Evolutionary conservation across 495 filamentous ascomycete species (phyloP).

Genomic region (Aspergillus cavernicola): DNA sequence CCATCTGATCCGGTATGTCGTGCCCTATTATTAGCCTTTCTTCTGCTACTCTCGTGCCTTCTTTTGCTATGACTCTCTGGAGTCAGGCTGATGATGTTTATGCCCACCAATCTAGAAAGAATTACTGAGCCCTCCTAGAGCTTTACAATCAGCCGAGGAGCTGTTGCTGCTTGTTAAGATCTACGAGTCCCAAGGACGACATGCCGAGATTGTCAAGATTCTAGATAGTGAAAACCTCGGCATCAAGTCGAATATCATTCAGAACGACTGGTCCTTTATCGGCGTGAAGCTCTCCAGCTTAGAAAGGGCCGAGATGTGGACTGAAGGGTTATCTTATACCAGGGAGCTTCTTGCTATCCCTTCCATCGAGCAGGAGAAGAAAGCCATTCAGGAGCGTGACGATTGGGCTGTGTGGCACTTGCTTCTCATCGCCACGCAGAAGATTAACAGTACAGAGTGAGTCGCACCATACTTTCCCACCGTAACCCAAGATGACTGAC

Average conservation of each 20-base stretch:
- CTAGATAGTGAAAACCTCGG: conserved; percentile 50
- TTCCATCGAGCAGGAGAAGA: conserved; percentile 28
- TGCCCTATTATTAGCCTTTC: neutral
- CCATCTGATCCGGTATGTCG: conserved; percentile 41
- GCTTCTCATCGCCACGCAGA: conserved; percentile 26
- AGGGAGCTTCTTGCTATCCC: conserved; percentile 36
- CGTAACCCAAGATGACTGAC: conserved; percentile 5
- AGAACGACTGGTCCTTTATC: conserved; percentile 50
- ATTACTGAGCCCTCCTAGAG: conserved; percentile 42
- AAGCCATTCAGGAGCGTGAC: conserved; percentile 44
- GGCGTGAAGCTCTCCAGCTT: conserved; percentile 42
- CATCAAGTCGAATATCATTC: conserved; percentile 45
- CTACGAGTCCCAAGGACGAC: conserved; percentile 42
- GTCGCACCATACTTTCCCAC: neutral
- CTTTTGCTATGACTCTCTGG: conserved; percentile 2
- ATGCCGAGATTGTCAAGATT: conserved; percentile 46
- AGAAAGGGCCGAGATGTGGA: conserved; percentile 45
- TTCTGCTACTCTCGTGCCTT: neutral
- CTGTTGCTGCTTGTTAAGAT: conserved; percentile 52
- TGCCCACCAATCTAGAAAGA: conserved; percentile 30
- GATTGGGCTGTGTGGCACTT: conserved; percentile 58
- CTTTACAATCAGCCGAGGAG: conserved; percentile 54
- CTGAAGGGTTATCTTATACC: conserved; percentile 41
- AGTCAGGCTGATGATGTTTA: conserved; percentile 18
- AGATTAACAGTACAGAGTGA: conserved; percentile 33